phyloP scores from a whole-genome alignment of 2,329 filamentous ascomycete genomes.

The Fusarium floridanum region DNA sequence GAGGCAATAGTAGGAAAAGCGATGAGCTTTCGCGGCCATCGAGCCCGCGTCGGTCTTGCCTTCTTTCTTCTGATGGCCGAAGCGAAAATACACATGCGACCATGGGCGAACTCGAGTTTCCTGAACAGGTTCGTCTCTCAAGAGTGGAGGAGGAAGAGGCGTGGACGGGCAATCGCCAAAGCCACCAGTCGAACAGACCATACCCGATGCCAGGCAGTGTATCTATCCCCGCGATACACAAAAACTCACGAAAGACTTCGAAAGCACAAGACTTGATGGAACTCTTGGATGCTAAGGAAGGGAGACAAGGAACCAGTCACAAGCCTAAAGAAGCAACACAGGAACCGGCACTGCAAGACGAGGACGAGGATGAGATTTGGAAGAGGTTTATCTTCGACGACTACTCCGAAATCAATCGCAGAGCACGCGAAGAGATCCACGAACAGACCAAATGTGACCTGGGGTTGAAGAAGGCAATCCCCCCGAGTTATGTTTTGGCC shows the following conservation, averaged over 20 bases:
- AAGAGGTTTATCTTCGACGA: conserved; percentile 47
- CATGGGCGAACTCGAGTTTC: background rate
- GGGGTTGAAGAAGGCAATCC: background rate
- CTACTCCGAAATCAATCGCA: conserved; percentile 28
- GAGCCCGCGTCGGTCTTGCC: background rate
- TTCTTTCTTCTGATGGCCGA: background rate
- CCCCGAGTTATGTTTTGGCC: conserved; percentile 34
- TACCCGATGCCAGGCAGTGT: conserved; percentile 4
- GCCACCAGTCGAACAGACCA: background rate
- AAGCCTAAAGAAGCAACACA: background rate
- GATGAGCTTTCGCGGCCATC: background rate
- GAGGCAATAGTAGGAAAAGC: background rate
- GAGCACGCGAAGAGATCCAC: conserved; percentile 38
- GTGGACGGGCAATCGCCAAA: background rate
- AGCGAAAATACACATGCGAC: background rate
- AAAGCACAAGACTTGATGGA: conserved; percentile 40
- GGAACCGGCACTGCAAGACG: background rate
- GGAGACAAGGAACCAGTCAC: background rate
- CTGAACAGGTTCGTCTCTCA: background rate
- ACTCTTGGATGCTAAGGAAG: conserved; percentile 32
- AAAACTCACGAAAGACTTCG: conserved; percentile 5
- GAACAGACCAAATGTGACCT: conserved; percentile 37
- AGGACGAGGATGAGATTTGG: conserved; percentile 49
- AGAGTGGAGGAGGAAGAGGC: background rate
- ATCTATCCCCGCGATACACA: conserved; percentile 8